A percentile compares a stretch with the other conserved stretches of the same genome.
phyloP scores from a whole-genome alignment of 768 basidiomycete species.

The Suillus tomentosus region DNA sequence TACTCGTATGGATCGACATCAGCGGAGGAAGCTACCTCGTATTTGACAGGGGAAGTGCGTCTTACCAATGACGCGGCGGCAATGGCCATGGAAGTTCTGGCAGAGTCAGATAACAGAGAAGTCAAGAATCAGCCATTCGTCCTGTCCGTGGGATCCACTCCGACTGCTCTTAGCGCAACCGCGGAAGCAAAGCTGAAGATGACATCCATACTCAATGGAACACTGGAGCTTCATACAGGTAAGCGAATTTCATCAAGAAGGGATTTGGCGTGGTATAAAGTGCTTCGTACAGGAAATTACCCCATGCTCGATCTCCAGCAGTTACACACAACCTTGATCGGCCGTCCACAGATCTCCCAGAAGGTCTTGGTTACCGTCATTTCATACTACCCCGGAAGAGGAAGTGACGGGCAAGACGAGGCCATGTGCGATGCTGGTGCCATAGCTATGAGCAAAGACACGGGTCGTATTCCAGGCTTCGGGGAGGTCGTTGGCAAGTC shows the following conservation, averaged over 20 bases:
- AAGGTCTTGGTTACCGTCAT: slow-evolving; percentile 71
- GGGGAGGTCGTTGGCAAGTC: slow-evolving; percentile 69
- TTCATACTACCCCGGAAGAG: slow-evolving; percentile 77
- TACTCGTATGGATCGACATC: slow-evolving; percentile 78
- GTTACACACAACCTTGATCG: slow-evolving; percentile 69
- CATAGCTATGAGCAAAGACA: slow-evolving; percentile 87
- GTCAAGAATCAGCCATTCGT: slow-evolving; percentile 55
- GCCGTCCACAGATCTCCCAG: slow-evolving; percentile 58
- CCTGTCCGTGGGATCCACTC: slow-evolving; percentile 84
- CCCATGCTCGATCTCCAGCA: slow-evolving; percentile 86
- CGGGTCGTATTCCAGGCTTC: slow-evolving; percentile 68
- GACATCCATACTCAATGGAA: slow-evolving; percentile 52
- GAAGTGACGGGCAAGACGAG: slow-evolving; percentile 62
- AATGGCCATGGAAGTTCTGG: slow-evolving; percentile 51
- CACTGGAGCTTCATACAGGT: slow-evolving; percentile 79
- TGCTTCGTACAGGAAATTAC: slow-evolving; percentile 62
- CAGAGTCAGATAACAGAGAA: slow-evolving; percentile 33
- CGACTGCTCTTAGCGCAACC: slow-evolving; percentile 79
- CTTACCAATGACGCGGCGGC: slow-evolving; percentile 68
- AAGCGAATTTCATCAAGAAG: slow-evolving; percentile 17
- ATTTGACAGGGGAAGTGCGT: slow-evolving; percentile 68
- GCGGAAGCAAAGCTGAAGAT: slow-evolving; percentile 48
- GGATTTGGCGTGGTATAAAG: slow-evolving; percentile 2
- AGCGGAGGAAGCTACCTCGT: slow-evolving; percentile 60
- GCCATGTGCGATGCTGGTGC: slow-evolving; percentile 85